Conservation (phyloP, 2,329 filamentous ascomycete genomes). For the Cladosporium sp. region DNA sequence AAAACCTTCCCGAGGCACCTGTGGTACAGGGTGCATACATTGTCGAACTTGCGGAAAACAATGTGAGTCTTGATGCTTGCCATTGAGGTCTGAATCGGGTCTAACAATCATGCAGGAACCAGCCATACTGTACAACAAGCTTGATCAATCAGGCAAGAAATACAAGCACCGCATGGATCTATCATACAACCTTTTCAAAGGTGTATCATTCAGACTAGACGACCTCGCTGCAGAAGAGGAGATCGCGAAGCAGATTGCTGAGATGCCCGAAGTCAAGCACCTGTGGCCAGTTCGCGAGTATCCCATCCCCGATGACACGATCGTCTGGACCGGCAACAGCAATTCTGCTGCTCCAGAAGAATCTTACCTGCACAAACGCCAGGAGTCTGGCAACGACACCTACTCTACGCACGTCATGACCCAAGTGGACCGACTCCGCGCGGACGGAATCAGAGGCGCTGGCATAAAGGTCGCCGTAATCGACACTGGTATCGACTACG, state of each 20-base stretch:
- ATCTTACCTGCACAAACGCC: slow-evolving; percentile 16
- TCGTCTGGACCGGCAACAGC: slow-evolving; percentile 18
- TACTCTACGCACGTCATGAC: slow-evolving; percentile 34
- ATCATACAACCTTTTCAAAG: slow-evolving; percentile 20
- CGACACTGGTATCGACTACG: slow-evolving; percentile 53
- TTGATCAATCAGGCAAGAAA: slow-evolving; percentile 15
- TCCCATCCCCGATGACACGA: slow-evolving; percentile 17
- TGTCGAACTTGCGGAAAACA: slow-evolving; percentile 19
- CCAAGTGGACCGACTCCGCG: slow-evolving; percentile 37
- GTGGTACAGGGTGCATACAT: slow-evolving; percentile 21
- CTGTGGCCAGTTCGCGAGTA: slow-evolving; percentile 23
- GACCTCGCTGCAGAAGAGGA: slow-evolving; percentile 18
- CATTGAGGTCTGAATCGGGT: background rate
- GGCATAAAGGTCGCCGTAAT: slow-evolving; percentile 43
- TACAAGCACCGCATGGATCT: slow-evolving; percentile 20
- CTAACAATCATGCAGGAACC: background rate
- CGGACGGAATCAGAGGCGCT: slow-evolving; percentile 43
- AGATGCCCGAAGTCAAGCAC: slow-evolving; percentile 19
- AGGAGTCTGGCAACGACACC: slow-evolving; percentile 17
- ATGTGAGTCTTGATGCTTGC: background rate
- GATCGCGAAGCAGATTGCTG: slow-evolving; percentile 19
- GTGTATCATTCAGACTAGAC: slow-evolving; percentile 21
- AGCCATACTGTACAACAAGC: slow-evolving; percentile 10
- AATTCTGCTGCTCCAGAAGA: slow-evolving; percentile 9
- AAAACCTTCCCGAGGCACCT: slow-evolving; percentile 2